Evolutionary conservation across 345 rosid species (phyloP).

Genomic region (Eucalyptus camaldulensis): DNA sequence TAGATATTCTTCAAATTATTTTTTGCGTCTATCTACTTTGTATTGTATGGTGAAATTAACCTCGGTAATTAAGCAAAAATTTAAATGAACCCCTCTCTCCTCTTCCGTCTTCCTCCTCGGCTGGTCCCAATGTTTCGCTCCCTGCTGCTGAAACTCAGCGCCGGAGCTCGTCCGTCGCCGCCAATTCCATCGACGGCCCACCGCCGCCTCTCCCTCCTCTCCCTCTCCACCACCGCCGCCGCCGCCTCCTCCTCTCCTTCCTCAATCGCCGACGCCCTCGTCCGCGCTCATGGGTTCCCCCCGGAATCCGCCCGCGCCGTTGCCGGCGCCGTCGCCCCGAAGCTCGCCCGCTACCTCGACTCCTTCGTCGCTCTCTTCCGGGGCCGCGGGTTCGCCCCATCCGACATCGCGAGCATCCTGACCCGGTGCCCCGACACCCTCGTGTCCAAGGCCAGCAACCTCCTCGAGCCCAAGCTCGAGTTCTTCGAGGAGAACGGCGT

Average conservation of each 20-base stretch:
- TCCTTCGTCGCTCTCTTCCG: background rate
- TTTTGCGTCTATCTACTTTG: background rate
- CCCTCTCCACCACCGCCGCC: background rate
- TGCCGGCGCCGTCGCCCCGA: background rate
- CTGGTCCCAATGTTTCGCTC: background rate
- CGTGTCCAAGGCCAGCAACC: background rate
- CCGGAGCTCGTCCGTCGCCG: background rate
- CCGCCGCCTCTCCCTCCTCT: background rate
- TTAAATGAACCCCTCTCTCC: background rate
- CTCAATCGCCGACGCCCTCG: background rate
- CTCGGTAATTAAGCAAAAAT: background rate
- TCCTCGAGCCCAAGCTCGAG: slow-evolving; percentile 3
- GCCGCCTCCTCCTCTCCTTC: background rate
- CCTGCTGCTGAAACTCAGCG: background rate
- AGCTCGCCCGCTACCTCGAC: background rate
- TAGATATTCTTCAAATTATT: background rate
- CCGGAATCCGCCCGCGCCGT: background rate
- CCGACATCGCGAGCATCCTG: background rate
- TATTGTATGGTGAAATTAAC: background rate
- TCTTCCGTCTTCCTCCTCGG: background rate
- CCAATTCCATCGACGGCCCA: background rate
- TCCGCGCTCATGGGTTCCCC: background rate
- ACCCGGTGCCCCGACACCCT: background rate
- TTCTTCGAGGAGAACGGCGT: background rate
- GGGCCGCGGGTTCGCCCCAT: background rate